These are phyloP conservation scores for Ophiostoma pallidulum DNA, from an alignment of 2,329 filamentous ascomycete species.

Conservation along the genomic window DNA sequence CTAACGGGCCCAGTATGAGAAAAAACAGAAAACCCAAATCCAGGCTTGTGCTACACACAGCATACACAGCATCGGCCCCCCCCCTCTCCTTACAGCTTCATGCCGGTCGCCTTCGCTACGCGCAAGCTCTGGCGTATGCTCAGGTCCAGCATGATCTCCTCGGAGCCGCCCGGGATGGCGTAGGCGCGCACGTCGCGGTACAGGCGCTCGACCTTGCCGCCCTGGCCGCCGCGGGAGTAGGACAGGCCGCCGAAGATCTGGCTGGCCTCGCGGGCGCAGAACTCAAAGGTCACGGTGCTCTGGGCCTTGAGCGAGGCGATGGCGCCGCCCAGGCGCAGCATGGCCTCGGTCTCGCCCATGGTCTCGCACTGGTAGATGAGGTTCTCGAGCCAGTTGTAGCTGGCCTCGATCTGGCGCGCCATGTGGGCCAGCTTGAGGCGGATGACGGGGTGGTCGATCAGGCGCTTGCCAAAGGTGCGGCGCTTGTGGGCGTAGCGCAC, in stretches of 20 bases:
- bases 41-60: no score
- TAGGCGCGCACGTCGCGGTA: slow-evolving; percentile 95
- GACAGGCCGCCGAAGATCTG: slow-evolving; percentile 96
- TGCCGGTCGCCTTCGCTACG: slow-evolving; percentile 83
- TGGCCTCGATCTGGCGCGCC: slow-evolving; percentile 94
- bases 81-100: slow-evolving; percentile 69
- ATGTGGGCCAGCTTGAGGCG: slow-evolving; percentile 97
- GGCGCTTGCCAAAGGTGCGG: slow-evolving; percentile 88
- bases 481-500: slow-evolving; percentile 98
- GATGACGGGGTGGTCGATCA: slow-evolving; percentile 95
- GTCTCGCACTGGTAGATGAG: slow-evolving; percentile 85
- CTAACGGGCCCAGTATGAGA: no score
- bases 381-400: slow-evolving; percentile 95
- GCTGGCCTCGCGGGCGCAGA: slow-evolving; percentile 89
- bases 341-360: slow-evolving; percentile 92
- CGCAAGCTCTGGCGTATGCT: slow-evolving; percentile 73
- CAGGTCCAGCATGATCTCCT: slow-evolving; percentile 98
- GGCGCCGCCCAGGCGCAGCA: slow-evolving; percentile 88
- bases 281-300: slow-evolving; percentile 89
- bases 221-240: slow-evolving; percentile 89
- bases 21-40: no score
- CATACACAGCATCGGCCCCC: no score
- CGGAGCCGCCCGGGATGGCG: slow-evolving; percentile 87
- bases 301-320: slow-evolving; percentile 94
- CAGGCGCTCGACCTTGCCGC: slow-evolving; percentile 86